Evolutionary conservation across 2,329 filamentous ascomycete species (phyloP).

Genomic region (Beauveria sp.): DNA sequence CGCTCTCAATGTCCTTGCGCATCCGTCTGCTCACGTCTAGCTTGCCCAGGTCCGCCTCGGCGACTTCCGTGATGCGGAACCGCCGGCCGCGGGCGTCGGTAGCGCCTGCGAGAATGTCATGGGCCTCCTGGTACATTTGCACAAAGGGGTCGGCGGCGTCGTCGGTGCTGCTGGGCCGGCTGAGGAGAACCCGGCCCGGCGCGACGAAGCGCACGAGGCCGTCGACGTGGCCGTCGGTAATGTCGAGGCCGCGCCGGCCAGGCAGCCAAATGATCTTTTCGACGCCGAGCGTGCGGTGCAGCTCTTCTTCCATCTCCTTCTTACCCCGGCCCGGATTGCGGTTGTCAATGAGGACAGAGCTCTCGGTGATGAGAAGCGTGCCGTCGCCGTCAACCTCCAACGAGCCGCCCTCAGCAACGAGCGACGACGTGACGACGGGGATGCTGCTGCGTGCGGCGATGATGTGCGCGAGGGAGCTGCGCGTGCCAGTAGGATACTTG

Average conservation of each 20-base stretch:
- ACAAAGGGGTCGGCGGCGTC: conserved; percentile 5
- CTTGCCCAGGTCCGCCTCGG: conserved; percentile 17
- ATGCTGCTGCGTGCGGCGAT: conserved; percentile 4
- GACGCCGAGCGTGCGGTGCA: conserved; percentile 17
- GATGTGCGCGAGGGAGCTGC: conserved; percentile 11
- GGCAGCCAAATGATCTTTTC: conserved; percentile 23
- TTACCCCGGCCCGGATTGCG: conserved; percentile 18
- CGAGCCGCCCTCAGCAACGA: conserved; percentile 19
- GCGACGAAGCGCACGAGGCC: conserved; percentile 20
- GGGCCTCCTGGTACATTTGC: conserved; percentile 19
- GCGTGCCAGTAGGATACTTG: conserved; percentile 14
- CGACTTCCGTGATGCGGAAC: conserved; percentile 18
- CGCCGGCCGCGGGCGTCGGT: conserved; percentile 18
- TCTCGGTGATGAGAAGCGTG: conserved; percentile 22
- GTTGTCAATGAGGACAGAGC: conserved; percentile 22
- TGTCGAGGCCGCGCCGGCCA: conserved; percentile 17
- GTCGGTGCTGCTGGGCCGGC: conserved; percentile 15
- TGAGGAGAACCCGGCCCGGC: conserved; percentile 18
- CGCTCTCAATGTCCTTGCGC: conserved; percentile 3
- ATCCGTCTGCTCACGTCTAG: conserved; percentile 10
- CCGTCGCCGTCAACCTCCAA: conserved; percentile 23
- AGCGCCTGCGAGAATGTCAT: conserved; percentile 12
- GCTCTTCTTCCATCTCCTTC: conserved; percentile 17
- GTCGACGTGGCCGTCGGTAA: conserved; percentile 24
- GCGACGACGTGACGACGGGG: conserved; percentile 2